These are phyloP conservation scores for Phytophthora uliginosa DNA, from an alignment of 352 stramenopile genomes.

Conservation along the genomic window DNA sequence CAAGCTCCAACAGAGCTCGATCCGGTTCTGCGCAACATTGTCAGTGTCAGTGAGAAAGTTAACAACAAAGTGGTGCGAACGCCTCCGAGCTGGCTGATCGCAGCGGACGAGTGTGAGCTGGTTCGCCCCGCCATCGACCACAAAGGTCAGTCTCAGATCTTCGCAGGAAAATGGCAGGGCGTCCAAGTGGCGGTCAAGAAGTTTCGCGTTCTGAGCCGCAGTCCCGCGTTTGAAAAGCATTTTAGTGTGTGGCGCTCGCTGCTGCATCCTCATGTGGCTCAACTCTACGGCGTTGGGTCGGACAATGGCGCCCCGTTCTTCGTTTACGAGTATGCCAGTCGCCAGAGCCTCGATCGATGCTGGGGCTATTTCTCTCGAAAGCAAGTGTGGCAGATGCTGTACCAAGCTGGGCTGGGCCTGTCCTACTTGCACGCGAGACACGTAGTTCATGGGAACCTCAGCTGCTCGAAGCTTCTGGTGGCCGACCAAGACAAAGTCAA, in stretches of 20 bases:
- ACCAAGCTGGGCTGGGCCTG: conserved; percentile 25
- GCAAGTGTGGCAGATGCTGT: conserved; percentile 20
- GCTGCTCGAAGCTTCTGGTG: conserved; percentile 48
- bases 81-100: not conserved
- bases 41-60: not conserved
- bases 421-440: conserved; percentile 37
- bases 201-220: conserved; percentile 23
- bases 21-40: not conserved
- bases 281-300: conserved; percentile 36
- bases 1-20: not conserved
- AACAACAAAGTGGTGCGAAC: not conserved
- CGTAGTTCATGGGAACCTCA: conserved; percentile 50
- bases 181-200: conserved; percentile 39
- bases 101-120: not conserved
- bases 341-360: conserved; percentile 33
- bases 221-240: conserved; percentile 40
- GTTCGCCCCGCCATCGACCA: not conserved
- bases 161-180: conserved; percentile 35
- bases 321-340: conserved; percentile 37
- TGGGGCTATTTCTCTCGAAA: conserved; percentile 17
- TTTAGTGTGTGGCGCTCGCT: conserved; percentile 28
- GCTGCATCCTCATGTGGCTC: conserved; percentile 39
- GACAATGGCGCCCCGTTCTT: conserved; percentile 38
- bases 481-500: conserved; percentile 30
- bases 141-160: conserved; percentile 6